Percentiles rank a stretch among this genome's conserved stretches.
phyloP scores from a whole-genome alignment of 352 stramenopile species.

The Phytophthora gonapodyides region DNA sequence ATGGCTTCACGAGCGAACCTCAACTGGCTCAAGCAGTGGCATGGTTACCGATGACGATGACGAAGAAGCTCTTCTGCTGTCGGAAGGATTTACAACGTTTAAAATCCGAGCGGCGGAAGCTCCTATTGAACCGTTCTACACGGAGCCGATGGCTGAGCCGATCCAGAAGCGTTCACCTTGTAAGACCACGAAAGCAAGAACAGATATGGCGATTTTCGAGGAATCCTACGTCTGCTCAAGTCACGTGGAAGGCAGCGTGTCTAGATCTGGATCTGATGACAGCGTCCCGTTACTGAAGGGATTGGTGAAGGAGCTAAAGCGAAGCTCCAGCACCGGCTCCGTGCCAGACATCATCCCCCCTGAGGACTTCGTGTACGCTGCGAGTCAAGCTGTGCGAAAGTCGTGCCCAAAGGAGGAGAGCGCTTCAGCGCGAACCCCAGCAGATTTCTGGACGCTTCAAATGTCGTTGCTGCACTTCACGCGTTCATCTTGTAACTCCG shows the following conservation, averaged over 20 bases:
- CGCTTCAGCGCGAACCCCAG: conserved; percentile 5
- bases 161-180: not conserved
- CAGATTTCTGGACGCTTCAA: conserved; percentile 48
- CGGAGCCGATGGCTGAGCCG: conserved; percentile 26
- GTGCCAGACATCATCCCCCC: conserved; percentile 17
- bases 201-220: conserved; percentile 30
- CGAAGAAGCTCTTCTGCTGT: conserved; percentile 46
- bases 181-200: conserved; percentile 3
- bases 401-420: conserved; percentile 21
- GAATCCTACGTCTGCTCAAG: conserved; percentile 21
- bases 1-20: conserved; percentile 43
- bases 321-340: conserved; percentile 21
- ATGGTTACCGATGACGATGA: conserved; percentile 38
- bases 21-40: conserved; percentile 11
- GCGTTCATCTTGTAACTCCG: conserved; percentile 49
- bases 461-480: conserved; percentile 60
- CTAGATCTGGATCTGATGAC: conserved; percentile 1
- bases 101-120: conserved; percentile 17
- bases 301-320: conserved; percentile 25
- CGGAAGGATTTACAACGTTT: conserved; percentile 44
- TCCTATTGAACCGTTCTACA: conserved; percentile 25
- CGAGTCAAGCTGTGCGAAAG: conserved; percentile 20
- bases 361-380: conserved; percentile 36
- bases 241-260: not conserved
- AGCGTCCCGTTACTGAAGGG: conserved; percentile 8